Evolutionary conservation across 352 stramenopile species (phyloP), one percentile per base, ranked within the genome.

Genomic region (Phytophthora nicotianae): DNA sequence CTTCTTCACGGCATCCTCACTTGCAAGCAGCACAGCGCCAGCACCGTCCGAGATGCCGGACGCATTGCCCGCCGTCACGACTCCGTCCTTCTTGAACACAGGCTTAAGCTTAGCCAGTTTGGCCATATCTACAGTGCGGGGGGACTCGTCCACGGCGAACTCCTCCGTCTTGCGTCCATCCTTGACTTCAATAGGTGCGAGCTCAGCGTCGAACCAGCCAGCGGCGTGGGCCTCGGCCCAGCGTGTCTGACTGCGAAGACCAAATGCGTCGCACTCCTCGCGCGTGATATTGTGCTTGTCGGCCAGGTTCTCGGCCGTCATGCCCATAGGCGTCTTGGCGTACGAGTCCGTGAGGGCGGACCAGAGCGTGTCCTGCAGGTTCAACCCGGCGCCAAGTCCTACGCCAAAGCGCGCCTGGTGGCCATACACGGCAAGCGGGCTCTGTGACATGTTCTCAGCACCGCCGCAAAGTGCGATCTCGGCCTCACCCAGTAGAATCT

Each of bases 251-350:
- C 84, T 98, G n/a, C 92, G 84, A 49, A 98, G 62, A 11, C 86
- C 95, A 61, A 97, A 99, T 47, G 91, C 88, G 67, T 99, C 97
- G 57, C 93, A 99, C 66, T 99, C 75, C 60, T 98, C 81, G 19
- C 96, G 84, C 38, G 88, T 90, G 72, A 99, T 98, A 46, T 68
- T 74, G 79, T 98, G 97, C 76, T 99, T 90, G 41, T 91, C 91
- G 0, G 93, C 97, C n/a, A 99, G 68, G 79, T 99, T 99, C 67
- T 99, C 97, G 26, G 97, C 97, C 48, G 97, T 99, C 62, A 99
- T 93, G 43, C 96, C 97, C 97, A 99, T 99, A 1, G 97, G 95
- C 55, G 91, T 96, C 56, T 96, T 91, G 37, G 83, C 83, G 77
- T 98, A 90, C 54, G 88, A 91, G 81, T 99, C 97, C 10, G 97